Evolutionary conservation across 2,329 filamentous ascomycete species (phyloP), one percentile per base, ranked within the genome.

Genomic region (Penicillium hesseltinei): DNA sequence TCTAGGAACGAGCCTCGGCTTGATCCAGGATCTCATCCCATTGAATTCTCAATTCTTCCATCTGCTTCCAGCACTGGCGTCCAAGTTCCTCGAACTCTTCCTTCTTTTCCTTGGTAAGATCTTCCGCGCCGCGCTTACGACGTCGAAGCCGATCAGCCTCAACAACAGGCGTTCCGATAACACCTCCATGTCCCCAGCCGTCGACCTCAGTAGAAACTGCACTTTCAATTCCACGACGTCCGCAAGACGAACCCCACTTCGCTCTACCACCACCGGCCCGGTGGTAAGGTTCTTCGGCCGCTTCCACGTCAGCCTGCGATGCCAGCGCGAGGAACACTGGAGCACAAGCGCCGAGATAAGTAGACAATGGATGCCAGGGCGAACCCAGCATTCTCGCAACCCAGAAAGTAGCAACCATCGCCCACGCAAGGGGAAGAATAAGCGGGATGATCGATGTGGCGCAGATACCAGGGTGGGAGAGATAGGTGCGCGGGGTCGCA

Each of bases 381-480:
- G 90, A 95, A 48, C 94, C 94, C 27, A 92, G 71, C 78, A 84
- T 86, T 62, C 93, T 89, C 15, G 86, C 85, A 17, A 96, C 43
- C 71, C 87, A 87, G 71, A 95, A 87, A 4, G 83, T 78, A 21
- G 84, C 69, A 50, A 84, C 75, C 83, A 94, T 94, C 59, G 82
- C 79, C 72, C 85, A 87, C 62, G 85, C 83, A 59, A 96, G 81
- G 62, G 92, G 79, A 63, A 82, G 81, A 50, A 85, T 82, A 8
- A 97, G 81, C 0, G 90, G 87, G 62, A 97, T 84, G 62, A 99
- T 89, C 1, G 86, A 84, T 2, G 92, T 96, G 52, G 84, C 88
- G 62, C 92, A 89, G 60, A 99, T 84, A 61, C 94, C 94, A 0
- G 94, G 94, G 71, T 99, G 94, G 0, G 87, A 82, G 59, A 96